Conservation (phyloP, 148 eudicot genomes). For the Cornus kousa region DNA sequence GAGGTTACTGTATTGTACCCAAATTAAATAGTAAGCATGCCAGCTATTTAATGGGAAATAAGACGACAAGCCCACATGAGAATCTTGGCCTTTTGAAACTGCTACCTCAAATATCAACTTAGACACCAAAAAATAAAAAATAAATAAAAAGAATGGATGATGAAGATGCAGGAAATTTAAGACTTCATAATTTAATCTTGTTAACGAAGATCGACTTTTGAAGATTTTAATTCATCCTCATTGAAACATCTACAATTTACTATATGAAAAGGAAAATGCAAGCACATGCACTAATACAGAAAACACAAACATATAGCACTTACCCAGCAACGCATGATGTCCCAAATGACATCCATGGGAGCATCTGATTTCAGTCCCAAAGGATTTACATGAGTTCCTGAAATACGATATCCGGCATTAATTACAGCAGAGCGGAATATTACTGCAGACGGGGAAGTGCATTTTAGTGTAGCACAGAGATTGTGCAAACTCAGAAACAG, state of each 20-base stretch:
- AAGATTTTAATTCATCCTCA: not conserved
- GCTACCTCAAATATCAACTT: too few relatives aligned
- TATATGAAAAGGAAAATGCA: not conserved
- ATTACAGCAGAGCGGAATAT: slow-evolving; percentile 90
- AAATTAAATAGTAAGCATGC: too few relatives aligned
- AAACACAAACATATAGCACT: slow-evolving; percentile 1
- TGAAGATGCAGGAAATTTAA: too few relatives aligned
- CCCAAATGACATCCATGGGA: slow-evolving; percentile 98
- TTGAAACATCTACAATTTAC: not conserved
- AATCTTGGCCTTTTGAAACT: too few relatives aligned
- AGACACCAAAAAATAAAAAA: not conserved
- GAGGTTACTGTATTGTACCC: too few relatives aligned
- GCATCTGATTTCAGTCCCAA: slow-evolving; percentile 90
- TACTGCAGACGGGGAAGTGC: slow-evolving; percentile 93
- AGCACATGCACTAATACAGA: not conserved
- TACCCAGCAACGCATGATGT: slow-evolving; percentile 99
- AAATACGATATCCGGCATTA: slow-evolving; percentile 95
- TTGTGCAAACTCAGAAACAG: slow-evolving; percentile 82
- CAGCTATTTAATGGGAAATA: too few relatives aligned
- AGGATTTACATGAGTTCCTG: slow-evolving; percentile 85
- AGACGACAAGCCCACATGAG: too few relatives aligned
- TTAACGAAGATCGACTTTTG: too few relatives aligned
- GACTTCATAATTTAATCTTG: not conserved
- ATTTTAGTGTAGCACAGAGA: slow-evolving; percentile 91
- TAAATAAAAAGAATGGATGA: not conserved